Percentiles rank a stretch among this genome's conserved stretches.
Evolutionary conservation across 106 monocot genomes (phyloP).

Genomic region (Dioscorea dumetorum): DNA sequence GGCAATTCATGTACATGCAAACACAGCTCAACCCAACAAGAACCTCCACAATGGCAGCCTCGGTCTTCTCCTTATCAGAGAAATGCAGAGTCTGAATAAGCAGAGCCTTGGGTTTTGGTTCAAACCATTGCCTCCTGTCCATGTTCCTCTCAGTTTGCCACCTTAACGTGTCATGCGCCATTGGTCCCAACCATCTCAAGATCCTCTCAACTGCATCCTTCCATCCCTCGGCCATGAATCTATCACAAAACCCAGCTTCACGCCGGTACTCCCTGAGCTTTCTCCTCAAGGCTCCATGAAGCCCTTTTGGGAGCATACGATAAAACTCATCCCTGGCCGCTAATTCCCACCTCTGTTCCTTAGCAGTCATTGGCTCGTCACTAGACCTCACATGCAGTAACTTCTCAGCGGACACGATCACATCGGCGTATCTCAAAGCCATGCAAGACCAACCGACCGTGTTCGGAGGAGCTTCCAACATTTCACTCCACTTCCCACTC

Average conservation of each 20-base stretch:
- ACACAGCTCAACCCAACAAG: slow-evolving; percentile 66
- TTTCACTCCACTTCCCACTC: slow-evolving; percentile 7
- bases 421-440: slow-evolving; percentile 45
- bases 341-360: slow-evolving; percentile 7
- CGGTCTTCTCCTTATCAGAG: slow-evolving; percentile 62
- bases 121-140: slow-evolving; percentile 38
- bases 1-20: slow-evolving; percentile 52
- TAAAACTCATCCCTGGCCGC: slow-evolving; percentile 47
- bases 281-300: slow-evolving; percentile 23
- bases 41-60: slow-evolving; percentile 70
- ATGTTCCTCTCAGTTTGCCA: slow-evolving; percentile 55
- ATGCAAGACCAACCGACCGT: slow-evolving; percentile 45
- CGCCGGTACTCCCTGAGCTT: slow-evolving; percentile 43
- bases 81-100: slow-evolving; percentile 67
- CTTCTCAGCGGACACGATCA: slow-evolving; percentile 35
- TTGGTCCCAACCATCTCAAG: slow-evolving; percentile 48
- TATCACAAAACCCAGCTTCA: slow-evolving; percentile 24
- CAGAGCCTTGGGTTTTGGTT: slow-evolving; percentile 16
- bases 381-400: slow-evolving; percentile 17
- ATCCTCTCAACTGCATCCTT: slow-evolving; percentile 48
- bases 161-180: slow-evolving; percentile 47
- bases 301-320: slow-evolving; percentile 20
- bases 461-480: slow-evolving; percentile 13
- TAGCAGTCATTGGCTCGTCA: slow-evolving; percentile 9
- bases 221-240: slow-evolving; percentile 44